Evolutionary conservation across 1,139 yeast genomes (phyloP).

Genomic region (Pichia sp.): DNA sequence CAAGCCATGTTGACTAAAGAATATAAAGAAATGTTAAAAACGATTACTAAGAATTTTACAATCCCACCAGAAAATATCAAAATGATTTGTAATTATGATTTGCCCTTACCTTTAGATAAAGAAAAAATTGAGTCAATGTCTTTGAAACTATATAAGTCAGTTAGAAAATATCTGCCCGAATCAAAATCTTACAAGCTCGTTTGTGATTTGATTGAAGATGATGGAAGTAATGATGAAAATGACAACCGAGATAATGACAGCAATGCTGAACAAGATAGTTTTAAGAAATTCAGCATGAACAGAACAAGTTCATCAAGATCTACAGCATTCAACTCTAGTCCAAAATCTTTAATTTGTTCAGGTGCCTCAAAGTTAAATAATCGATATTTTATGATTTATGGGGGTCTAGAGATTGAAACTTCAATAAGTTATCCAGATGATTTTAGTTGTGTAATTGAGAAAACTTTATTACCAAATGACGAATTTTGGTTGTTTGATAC

Average conservation of each 20-base stretch:
- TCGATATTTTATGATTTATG: conserved; percentile 38
- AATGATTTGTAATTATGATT: conserved; percentile 33
- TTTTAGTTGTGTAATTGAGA: conserved; percentile 29
- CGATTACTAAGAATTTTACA: conserved; percentile 28
- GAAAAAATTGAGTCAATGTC: conserved; percentile 35
- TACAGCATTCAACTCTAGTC: conserved; percentile 16
- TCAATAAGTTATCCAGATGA: conserved; percentile 25
- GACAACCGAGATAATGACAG: background rate
- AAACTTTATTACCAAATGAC: conserved; percentile 32
- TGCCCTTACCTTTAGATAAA: conserved; percentile 40
- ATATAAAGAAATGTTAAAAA: conserved; percentile 25
- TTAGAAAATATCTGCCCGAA: conserved; percentile 32
- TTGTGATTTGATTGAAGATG: background rate
- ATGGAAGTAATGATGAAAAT: background rate
- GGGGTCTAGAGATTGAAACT: conserved; percentile 40
- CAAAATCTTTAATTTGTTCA: conserved; percentile 37
- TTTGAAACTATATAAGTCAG: conserved; percentile 31
- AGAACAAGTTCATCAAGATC: conserved; percentile 7
- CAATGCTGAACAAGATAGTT: no score
- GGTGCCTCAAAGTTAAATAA: conserved; percentile 33
- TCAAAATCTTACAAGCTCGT: conserved; percentile 31
- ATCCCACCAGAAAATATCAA: conserved; percentile 31
- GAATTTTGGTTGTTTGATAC: conserved; percentile 39
- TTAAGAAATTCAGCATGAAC: no score
- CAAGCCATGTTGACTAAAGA: conserved; percentile 28